phyloP scores from a whole-genome alignment of 306 rosid species.

The Rosa rugosa region DNA sequence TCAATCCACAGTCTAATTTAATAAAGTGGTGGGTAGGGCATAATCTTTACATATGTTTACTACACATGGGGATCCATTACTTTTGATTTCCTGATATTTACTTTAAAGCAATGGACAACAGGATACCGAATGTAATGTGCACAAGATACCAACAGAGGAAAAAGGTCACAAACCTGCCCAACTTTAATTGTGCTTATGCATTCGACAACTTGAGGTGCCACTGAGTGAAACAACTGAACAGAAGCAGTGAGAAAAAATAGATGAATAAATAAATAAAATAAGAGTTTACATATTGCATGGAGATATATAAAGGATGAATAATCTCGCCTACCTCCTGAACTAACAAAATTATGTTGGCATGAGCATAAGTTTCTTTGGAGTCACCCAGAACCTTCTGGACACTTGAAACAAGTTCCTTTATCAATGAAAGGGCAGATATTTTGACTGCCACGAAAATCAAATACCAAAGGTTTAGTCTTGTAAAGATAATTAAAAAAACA shows the following conservation, averaged over 20 bases:
- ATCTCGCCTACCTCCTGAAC: slow-evolving; percentile 62
- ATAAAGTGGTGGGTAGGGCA: neutral
- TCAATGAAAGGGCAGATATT: slow-evolving; percentile 60
- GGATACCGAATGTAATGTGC: neutral
- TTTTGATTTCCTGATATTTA: neutral
- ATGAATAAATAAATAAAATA: neutral
- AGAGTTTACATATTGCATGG: slow-evolving; percentile 18
- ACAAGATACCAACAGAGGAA: slow-evolving; percentile 18
- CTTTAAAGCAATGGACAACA: neutral
- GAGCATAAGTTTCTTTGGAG: slow-evolving; percentile 34
- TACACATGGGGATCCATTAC: neutral
- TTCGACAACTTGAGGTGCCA: slow-evolving; percentile 59
- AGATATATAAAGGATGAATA: slow-evolving; percentile 21
- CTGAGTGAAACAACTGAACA: slow-evolving; percentile 61
- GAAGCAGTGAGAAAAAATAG: slow-evolving; percentile 1
- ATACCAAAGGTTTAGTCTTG: slow-evolving; percentile 13
- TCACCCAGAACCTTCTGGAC: slow-evolving; percentile 44
- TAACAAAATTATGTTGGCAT: slow-evolving; percentile 45
- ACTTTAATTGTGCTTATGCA: slow-evolving; percentile 80
- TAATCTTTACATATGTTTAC: neutral
- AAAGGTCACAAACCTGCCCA: slow-evolving; percentile 66
- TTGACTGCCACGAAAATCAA: slow-evolving; percentile 58
- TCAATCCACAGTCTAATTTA: neutral
- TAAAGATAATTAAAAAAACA: slow-evolving; percentile 8
- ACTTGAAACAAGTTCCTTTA: slow-evolving; percentile 78